Conservation (phyloP, 1,284 basidiomycete genomes). For the Cryptococcus maquisensis region DNA sequence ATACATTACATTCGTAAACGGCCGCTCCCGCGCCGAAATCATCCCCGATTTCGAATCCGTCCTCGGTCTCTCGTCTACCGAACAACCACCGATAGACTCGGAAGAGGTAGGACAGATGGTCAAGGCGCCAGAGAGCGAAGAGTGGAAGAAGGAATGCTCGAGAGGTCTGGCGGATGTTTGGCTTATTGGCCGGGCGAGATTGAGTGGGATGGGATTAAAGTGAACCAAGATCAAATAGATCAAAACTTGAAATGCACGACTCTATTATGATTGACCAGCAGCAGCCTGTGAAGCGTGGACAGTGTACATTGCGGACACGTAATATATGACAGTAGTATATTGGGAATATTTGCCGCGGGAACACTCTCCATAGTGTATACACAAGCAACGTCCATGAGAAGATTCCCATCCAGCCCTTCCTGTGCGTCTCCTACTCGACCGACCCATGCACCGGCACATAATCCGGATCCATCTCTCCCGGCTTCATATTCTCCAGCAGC, state of each 20-base stretch:
- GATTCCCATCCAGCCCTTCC: background rate
- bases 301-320: too few relatives aligned
- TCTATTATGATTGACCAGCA: too few relatives aligned
- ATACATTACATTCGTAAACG: slow-evolving; percentile 89
- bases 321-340: background rate
- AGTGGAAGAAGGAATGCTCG: slow-evolving; percentile 62
- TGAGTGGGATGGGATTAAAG: slow-evolving; percentile 32
- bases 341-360: background rate
- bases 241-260: too few relatives aligned
- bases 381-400: background rate
- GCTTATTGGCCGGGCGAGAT: slow-evolving; percentile 65
- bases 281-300: background rate
- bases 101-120: slow-evolving; percentile 34
- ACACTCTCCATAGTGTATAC: background rate
- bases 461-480: slow-evolving; percentile 64
- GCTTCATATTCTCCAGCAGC: slow-evolving; percentile 71
- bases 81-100: slow-evolving; percentile 50
- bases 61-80: slow-evolving; percentile 48
- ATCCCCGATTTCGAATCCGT: slow-evolving; percentile 71
- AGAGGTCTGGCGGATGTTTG: slow-evolving; percentile 71
- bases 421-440: background rate
- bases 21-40: slow-evolving; percentile 65
- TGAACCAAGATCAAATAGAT: slow-evolving; percentile 6
- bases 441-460: slow-evolving; percentile 50
- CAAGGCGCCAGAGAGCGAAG: slow-evolving; percentile 19